Conservation (phyloP, 2,329 filamentous ascomycete species). For the Xylariaceae sp. region DNA sequence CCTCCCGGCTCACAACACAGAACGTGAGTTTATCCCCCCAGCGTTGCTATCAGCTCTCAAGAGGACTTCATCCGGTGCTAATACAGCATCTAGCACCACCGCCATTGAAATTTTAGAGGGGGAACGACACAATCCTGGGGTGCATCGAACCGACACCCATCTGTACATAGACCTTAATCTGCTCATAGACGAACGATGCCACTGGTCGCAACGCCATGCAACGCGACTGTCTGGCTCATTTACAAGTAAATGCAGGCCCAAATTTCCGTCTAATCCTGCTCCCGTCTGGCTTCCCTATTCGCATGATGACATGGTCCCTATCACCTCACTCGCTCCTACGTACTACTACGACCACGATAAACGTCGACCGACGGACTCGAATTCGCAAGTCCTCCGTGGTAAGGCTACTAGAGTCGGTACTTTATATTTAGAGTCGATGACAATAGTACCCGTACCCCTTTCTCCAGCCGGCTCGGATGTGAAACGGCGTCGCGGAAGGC, state of each 20-base stretch:
- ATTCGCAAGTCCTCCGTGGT: too few relatives aligned
- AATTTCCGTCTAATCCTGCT: not conserved
- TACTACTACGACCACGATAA: too few relatives aligned
- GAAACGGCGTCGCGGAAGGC: not conserved
- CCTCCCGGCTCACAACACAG: conserved; percentile 70
- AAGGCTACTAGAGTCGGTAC: too few relatives aligned
- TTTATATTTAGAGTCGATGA: too few relatives aligned
- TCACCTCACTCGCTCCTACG: not conserved
- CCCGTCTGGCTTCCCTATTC: not conserved
- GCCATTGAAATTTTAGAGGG: conserved; percentile 42
- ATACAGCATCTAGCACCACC: conserved; percentile 41
- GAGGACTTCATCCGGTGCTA: conserved; percentile 13
- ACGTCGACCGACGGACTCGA: too few relatives aligned
- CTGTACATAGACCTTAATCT: conserved; percentile 35
- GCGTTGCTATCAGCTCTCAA: not conserved
- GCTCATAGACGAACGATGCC: conserved; percentile 17
- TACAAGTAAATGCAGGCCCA: not conserved
- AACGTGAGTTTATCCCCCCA: conserved; percentile 57
- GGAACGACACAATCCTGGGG: conserved; percentile 4
- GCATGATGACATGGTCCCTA: not conserved
- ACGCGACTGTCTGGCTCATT: not conserved
- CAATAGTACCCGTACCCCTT: too few relatives aligned
- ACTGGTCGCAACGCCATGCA: not conserved
- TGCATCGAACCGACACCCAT: conserved; percentile 13
- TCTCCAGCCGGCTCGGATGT: too few relatives aligned